A percentile compares a stretch with the other conserved stretches of the same genome.
Evolutionary conservation across 2,329 filamentous ascomycete species (phyloP).

Genomic region (Teratosphaeria gauchensis): DNA sequence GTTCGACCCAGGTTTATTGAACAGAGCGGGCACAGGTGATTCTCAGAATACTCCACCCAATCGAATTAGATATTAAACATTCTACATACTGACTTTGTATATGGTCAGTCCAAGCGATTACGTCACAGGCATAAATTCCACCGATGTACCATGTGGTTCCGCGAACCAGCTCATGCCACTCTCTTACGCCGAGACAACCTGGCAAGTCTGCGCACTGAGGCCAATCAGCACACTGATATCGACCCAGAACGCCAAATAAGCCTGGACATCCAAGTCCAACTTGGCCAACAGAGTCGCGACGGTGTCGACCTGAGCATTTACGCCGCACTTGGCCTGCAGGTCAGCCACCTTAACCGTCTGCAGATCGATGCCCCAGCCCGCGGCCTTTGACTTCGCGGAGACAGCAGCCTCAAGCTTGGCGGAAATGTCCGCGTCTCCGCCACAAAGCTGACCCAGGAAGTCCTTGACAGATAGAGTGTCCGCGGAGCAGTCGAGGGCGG

Average conservation of each 20-base stretch:
- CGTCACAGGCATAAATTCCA: no score
- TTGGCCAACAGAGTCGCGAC: not conserved
- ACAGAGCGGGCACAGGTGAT: no score
- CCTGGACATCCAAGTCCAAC: not conserved
- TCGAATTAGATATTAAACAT: not conserved
- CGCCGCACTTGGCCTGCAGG: not conserved
- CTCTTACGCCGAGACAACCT: not conserved
- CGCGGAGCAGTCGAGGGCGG: not conserved
- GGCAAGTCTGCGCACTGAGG: not conserved
- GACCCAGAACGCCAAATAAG: not conserved
- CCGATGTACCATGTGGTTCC: no score
- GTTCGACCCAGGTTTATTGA: no score
- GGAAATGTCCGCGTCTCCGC: not conserved
- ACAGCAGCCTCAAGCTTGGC: not conserved
- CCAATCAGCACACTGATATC: not conserved
- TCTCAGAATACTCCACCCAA: not conserved
- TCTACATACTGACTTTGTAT: not conserved
- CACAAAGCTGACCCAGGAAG: not conserved
- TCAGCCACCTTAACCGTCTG: not conserved
- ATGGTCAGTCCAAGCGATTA: not conserved
- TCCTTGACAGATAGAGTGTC: not conserved
- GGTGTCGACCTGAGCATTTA: not conserved
- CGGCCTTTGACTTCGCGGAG: not conserved
- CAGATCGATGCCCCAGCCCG: not conserved
- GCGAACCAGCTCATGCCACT: not conserved